A percentile compares a stretch with the other conserved stretches of the same genome.
These are phyloP conservation scores for Colletotrichum sp. DNA, from an alignment of 2,329 filamentous ascomycete genomes.

Conservation along the genomic window DNA sequence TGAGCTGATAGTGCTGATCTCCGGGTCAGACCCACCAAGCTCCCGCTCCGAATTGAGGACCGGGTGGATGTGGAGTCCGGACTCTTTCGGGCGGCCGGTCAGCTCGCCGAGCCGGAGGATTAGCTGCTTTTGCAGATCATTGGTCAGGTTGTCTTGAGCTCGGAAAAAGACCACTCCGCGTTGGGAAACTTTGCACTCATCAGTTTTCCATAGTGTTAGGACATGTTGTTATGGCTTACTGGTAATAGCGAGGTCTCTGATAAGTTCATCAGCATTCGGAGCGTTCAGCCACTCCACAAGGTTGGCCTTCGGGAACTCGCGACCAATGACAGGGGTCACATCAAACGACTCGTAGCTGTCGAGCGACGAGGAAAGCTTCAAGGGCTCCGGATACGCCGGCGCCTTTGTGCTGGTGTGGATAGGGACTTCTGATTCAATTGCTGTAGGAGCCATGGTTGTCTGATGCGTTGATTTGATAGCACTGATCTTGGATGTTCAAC, in stretches of 20 bases:
- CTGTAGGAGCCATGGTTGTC: slow-evolving; percentile 17
- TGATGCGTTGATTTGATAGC: background rate
- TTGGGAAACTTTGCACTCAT: slow-evolving; percentile 53
- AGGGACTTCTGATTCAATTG: slow-evolving; percentile 16
- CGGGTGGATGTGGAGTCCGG: slow-evolving; percentile 66
- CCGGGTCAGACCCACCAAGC: slow-evolving; percentile 53
- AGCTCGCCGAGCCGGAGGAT: slow-evolving; percentile 64
- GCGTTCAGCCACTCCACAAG: slow-evolving; percentile 60
- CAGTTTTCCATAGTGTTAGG: background rate
- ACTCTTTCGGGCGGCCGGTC: slow-evolving; percentile 61
- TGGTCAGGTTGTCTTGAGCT: slow-evolving; percentile 59
- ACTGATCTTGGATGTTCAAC: background rate
- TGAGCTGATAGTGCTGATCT: slow-evolving; percentile 67
- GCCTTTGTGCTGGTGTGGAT: slow-evolving; percentile 8
- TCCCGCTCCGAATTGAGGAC: slow-evolving; percentile 59
- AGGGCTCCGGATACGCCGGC: slow-evolving; percentile 20
- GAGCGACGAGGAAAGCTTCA: slow-evolving; percentile 41
- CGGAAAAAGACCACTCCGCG: slow-evolving; percentile 71
- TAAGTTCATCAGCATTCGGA: slow-evolving; percentile 57
- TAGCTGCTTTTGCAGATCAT: slow-evolving; percentile 65
- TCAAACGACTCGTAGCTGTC: slow-evolving; percentile 52
- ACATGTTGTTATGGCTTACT: slow-evolving; percentile 39
- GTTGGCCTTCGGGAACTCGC: slow-evolving; percentile 56
- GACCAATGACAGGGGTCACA: slow-evolving; percentile 59
- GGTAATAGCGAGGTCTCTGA: slow-evolving; percentile 66